phyloP scores from a whole-genome alignment of 768 basidiomycete species.

The Boletus reticuloceps region DNA sequence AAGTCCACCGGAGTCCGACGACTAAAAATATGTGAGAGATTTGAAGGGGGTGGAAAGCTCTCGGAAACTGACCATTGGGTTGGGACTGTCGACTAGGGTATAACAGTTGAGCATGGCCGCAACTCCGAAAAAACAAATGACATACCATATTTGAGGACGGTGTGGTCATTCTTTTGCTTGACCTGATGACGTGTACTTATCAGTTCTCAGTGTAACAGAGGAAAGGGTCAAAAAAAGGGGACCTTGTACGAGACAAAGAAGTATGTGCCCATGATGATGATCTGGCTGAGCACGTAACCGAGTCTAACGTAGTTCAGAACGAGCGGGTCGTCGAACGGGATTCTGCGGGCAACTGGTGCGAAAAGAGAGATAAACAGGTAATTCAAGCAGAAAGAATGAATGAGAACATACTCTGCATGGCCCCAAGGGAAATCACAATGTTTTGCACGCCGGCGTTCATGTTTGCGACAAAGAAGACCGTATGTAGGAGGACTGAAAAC shows the following conservation, averaged over 20 bases:
- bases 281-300: slow-evolving; percentile 76
- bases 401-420: slow-evolving; percentile 72
- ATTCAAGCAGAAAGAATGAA: not conserved
- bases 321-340: slow-evolving; percentile 87
- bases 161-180: slow-evolving; percentile 93
- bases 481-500: slow-evolving; percentile 11
- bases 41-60: not conserved
- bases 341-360: slow-evolving; percentile 76
- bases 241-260: slow-evolving; percentile 79
- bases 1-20: slow-evolving; percentile 66
- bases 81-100: slow-evolving; percentile 65
- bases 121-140: slow-evolving; percentile 13
- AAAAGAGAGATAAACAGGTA: not conserved
- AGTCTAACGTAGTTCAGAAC: slow-evolving; percentile 80
- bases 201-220: not conserved
- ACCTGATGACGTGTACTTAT: slow-evolving; percentile 49
- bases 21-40: slow-evolving; percentile 32
- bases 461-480: slow-evolving; percentile 25
- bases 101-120: not conserved
- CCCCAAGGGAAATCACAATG: slow-evolving; percentile 85
- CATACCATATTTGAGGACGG: slow-evolving; percentile 92
- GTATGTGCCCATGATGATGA: slow-evolving; percentile 69
- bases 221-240: not conserved
- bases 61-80: slow-evolving; percentile 61
- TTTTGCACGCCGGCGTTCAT: slow-evolving; percentile 81